Conservation (phyloP, 139 green algal species). For the Chlorella ohadii region DNA sequence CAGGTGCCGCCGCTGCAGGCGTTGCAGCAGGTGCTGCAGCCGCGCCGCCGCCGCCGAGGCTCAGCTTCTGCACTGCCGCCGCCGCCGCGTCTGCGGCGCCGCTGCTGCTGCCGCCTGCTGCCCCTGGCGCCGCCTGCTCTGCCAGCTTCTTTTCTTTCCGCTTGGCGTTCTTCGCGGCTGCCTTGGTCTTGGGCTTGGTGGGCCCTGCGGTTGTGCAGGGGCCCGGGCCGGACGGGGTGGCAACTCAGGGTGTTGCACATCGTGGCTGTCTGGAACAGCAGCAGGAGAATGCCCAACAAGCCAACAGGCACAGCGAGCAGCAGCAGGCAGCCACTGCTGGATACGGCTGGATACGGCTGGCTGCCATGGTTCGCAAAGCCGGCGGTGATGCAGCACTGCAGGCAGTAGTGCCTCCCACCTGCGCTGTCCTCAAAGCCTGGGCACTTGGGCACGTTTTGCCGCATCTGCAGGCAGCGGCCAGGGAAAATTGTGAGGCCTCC, state of each 20-base stretch:
- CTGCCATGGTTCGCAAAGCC: too few relatives aligned
- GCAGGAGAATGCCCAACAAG: not conserved
- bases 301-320: too few relatives aligned
- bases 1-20: not conserved
- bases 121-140: conserved; percentile 13
- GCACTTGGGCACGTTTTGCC: conserved; percentile 60
- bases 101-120: not conserved
- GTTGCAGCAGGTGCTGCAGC: too few relatives aligned
- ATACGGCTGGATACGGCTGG: too few relatives aligned
- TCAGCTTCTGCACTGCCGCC: conserved; percentile 4
- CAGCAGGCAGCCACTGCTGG: not conserved
- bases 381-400: not conserved
- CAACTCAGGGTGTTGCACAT: not conserved
- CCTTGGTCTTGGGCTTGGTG: conserved; percentile 38
- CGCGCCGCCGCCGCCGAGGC: not conserved
- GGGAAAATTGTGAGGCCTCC: not conserved
- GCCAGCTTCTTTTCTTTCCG: conserved; percentile 57
- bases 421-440: conserved; percentile 65
- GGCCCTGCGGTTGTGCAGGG: not conserved
- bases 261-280: not conserved
- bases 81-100: not conserved
- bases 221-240: too few relatives aligned
- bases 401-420: not conserved
- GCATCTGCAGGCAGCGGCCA: conserved; percentile 37
- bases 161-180: conserved; percentile 54